phyloP scores from a whole-genome alignment of 352 stramenopile genomes.

The Pythium utonaiense region DNA sequence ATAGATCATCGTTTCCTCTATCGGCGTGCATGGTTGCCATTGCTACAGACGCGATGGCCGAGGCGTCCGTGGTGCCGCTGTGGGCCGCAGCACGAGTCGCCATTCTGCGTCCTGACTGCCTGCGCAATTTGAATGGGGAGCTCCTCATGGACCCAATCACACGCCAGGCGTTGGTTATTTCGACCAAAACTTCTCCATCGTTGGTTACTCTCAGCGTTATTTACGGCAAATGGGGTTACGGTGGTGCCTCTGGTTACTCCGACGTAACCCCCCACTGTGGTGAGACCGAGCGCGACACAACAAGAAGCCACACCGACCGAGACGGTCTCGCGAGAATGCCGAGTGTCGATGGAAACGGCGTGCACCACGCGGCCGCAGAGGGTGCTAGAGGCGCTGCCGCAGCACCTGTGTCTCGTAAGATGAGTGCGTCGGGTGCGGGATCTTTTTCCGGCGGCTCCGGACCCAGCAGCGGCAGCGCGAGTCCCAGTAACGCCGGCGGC shows the following conservation, averaged over 20 bases:
- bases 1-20: neutral
- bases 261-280: neutral
- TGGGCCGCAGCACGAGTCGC: constrained; percentile 8
- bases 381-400: neutral
- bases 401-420: neutral
- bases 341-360: constrained; percentile 6
- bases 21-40: neutral
- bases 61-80: constrained; percentile 8
- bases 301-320: no score
- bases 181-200: no score
- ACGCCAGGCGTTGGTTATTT: constrained; percentile 9
- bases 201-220: neutral
- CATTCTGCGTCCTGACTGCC: neutral
- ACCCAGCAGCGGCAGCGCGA: constrained; percentile 3
- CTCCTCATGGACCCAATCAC: neutral
- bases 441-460: constrained; percentile 6
- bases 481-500: neutral
- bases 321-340: neutral
- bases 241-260: no score
- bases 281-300: neutral
- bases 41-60: neutral
- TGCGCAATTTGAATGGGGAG: neutral
- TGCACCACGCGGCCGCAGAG: neutral
- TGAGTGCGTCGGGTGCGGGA: constrained; percentile 6
- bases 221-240: neutral